A percentile compares a stretch with the other conserved stretches of the same genome.
phyloP scores from a whole-genome alignment of 495 filamentous ascomycete genomes.

The Hyaloscypha bicolor region DNA sequence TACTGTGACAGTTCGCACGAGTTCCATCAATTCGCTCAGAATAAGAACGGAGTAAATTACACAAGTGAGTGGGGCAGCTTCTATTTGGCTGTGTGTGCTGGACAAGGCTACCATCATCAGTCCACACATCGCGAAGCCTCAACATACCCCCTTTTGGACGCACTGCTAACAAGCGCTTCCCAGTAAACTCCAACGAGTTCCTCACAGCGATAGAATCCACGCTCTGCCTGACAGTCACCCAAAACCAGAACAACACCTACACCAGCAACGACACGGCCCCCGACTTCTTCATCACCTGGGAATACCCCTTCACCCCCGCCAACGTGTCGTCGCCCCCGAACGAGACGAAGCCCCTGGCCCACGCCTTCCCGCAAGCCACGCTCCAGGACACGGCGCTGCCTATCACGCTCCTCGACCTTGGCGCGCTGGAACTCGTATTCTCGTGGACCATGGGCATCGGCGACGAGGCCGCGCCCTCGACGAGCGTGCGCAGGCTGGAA shows the following conservation, averaged over 20 bases:
- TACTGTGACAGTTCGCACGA: background rate
- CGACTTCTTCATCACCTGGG: conserved; percentile 42
- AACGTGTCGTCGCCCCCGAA: conserved; percentile 4
- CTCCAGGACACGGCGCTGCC: conserved; percentile 24
- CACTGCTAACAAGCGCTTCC: conserved; percentile 19
- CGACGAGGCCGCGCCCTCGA: conserved; percentile 27
- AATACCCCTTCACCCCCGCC: conserved; percentile 32
- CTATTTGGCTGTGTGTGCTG: background rate
- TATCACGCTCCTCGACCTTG: background rate
- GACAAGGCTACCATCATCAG: background rate
- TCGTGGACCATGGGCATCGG: conserved; percentile 44
- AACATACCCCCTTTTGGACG: background rate
- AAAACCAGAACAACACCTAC: conserved; percentile 24
- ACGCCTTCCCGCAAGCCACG: conserved; percentile 44
- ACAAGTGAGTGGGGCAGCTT: conserved; percentile 3
- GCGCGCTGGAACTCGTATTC: conserved; percentile 29
- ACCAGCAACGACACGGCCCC: conserved; percentile 37
- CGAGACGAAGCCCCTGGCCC: conserved; percentile 31
- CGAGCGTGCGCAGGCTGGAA: conserved; percentile 23
- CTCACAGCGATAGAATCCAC: conserved; percentile 3
- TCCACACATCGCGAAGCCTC: background rate
- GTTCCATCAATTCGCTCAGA: background rate
- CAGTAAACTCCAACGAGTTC: conserved; percentile 34
- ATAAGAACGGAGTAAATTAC: conserved; percentile 1
- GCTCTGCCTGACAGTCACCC: background rate